Evolutionary conservation across 164 flowering plant genomes (phyloP), one percentile per base, ranked within the genome.

Genomic region (Malania oleifera): DNA sequence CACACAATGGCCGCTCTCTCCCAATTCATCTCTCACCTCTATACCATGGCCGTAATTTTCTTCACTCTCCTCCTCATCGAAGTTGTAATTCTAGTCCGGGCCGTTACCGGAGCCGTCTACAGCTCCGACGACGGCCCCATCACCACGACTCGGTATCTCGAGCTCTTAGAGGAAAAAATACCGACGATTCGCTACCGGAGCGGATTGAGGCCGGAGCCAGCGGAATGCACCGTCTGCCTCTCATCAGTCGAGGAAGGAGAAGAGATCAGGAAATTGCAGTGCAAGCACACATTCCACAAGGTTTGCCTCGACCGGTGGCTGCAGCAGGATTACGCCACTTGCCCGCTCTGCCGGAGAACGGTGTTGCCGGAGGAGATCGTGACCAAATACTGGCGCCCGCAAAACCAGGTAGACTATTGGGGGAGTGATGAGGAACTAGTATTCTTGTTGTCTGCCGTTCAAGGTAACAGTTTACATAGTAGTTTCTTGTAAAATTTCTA

Each of bases 1-100:
- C n/a, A n/a, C n/a, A n/a, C n/a, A n/a, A 43, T 43, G 46, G 46
- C 46, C 46, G 46, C 46, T 4, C 46, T 43, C 22, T 43, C 46
- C 22, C 22, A 43, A n/a, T 43, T 43, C 9, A 6, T 43, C 22
- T 43, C 46, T 18, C 46, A 43, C 12, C 46, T 43, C 46, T 43
- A 43, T 22, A 43, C 46, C 46, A 18, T 43, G 22, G 9, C 46
- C 46, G 46, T n/a, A 20, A 22, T 43, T 7, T 8, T 18, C 22
- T 10, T 43, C 46, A 43, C 46, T 6, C 46, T 43, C 46, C 46
- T 43, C 46, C 46, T 43, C 46, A 43, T 43, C 22, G 46, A 43
- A 4, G 22, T 22, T 22, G 22, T 43, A 7, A 0, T 43, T 22
- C 46, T 43, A 5, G 7, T 43, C 46, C 46, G 12, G 22, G 17